These are phyloP conservation scores for Lepidium sativum DNA, from an alignment of 345 rosid genomes.

Conservation along the genomic window DNA sequence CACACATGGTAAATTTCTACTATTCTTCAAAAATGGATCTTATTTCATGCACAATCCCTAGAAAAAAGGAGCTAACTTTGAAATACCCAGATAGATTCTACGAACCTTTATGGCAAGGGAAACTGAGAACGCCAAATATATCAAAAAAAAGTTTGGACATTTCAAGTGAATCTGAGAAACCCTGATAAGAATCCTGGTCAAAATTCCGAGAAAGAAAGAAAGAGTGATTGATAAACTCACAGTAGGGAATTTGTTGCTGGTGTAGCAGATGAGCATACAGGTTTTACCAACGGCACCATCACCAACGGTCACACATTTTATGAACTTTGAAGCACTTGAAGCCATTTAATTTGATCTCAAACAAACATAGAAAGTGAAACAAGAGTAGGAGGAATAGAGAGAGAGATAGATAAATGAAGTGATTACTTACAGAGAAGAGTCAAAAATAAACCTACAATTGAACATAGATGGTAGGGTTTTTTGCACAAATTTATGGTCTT, in stretches of 20 bases:
- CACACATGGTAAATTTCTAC: not conserved
- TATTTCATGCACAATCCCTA: too few species aligned
- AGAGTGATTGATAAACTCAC: not conserved
- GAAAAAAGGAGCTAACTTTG: slow-evolving; percentile 16
- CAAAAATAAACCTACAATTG: not conserved
- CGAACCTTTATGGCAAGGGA: not conserved
- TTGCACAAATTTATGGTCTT: slow-evolving; percentile 16
- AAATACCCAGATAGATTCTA: slow-evolving; percentile 9
- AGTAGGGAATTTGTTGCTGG: slow-evolving; percentile 34
- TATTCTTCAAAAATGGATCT: too few species aligned
- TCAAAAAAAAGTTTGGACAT: not conserved
- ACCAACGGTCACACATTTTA: slow-evolving; percentile 32
- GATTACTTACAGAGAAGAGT: slow-evolving; percentile 15
- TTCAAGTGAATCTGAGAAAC: slow-evolving; percentile 16
- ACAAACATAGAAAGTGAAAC: not conserved
- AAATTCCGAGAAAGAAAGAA: not conserved
- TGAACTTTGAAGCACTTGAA: slow-evolving; percentile 29
- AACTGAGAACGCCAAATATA: slow-evolving; percentile 2
- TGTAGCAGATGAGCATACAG: slow-evolving; percentile 38
- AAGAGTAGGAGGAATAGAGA: not conserved
- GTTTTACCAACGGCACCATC: slow-evolving; percentile 36
- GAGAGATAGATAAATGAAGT: slow-evolving; percentile 18
- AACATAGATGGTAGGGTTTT: slow-evolving; percentile 17
- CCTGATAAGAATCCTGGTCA: slow-evolving; percentile 4
- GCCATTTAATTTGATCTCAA: slow-evolving; percentile 15